Evolutionary conservation across 805 yeast species (phyloP).

Genomic region (Pichia sporocuriosa): DNA sequence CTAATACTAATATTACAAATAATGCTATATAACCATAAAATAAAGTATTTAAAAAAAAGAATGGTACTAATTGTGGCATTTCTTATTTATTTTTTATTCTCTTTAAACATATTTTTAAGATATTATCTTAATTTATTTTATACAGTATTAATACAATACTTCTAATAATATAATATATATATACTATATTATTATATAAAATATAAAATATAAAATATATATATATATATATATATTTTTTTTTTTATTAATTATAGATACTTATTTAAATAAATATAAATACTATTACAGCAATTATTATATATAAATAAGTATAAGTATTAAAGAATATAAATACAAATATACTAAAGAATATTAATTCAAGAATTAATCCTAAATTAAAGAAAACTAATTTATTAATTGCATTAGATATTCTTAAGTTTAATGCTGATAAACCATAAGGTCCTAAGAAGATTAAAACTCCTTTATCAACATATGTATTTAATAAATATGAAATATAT

Average conservation of each 20-base stretch:
- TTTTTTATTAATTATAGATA: background rate
- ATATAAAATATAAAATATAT: too few species aligned
- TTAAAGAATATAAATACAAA: conserved; percentile 7
- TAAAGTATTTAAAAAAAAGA: too few species aligned
- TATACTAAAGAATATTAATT: conserved; percentile 7
- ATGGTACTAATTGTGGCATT: too few species aligned
- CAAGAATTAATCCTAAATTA: conserved; percentile 10
- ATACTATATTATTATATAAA: conserved; percentile 2
- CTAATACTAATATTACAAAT: too few species aligned
- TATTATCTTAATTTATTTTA: background rate
- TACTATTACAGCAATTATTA: conserved; percentile 2
- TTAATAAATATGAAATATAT: conserved; percentile 18
- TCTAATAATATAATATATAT: background rate
- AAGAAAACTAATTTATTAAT: conserved; percentile 7
- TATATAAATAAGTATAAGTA: conserved; percentile 6
- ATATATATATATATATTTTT: conserved; percentile 3
- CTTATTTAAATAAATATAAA: conserved; percentile 1
- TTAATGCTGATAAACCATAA: conserved; percentile 14
- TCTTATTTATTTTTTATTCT: background rate
- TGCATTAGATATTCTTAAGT: conserved; percentile 4
- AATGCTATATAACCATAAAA: too few species aligned
- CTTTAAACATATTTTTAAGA: background rate
- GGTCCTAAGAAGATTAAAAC: conserved; percentile 19
- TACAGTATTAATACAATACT: background rate
- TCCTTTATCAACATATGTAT: conserved; percentile 22